Base-by-base conservation (phyloP, 2,329 filamentous ascomycete genomes). In the Fusarium drepaniforme region DNA sequence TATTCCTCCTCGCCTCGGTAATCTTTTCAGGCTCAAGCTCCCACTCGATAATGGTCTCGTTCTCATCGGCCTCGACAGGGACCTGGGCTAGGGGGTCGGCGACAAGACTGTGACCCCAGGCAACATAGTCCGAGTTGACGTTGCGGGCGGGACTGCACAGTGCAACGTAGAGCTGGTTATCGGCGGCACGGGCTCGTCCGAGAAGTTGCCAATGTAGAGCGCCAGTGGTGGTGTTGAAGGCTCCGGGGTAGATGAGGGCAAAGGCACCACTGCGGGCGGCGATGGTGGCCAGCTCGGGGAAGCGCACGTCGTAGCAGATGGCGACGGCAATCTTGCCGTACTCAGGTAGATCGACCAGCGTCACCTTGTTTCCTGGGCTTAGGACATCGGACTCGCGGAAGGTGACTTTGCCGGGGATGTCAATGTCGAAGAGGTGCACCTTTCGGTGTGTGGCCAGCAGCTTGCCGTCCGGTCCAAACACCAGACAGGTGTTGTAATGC, bases 271-370 rank as follows among this genome's bases (percentile, higher is more conserved):
- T 91, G 37, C 97, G 89, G 23, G 96, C 94, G 0, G 96, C 96
- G 67, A 98, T 93, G 81, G 91, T 97, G 4, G 95, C 97, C 13
- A 98, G 88, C 85, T 98, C 97, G 0, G 97, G 96, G 86, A 99
- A 99, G 46, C 97, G 94, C 66, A 99, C 91, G 84, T 99, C 97
- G 85, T 99, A 99, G 89, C 97, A 99, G 81, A 99, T 98, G 37
- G 94, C 96, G 5, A 99, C 86, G 6, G 91, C 95, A 72, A 99
- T 90, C 82, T 91, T 93, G 70, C 97, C 97, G 83, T 97, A 98
- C 75, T 93, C 95, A 4, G 96, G 94, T 35, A 98, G 86, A 75
- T 98, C 93, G 30, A 98, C 88, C 5, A 98, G 84, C 0, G 96
- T 98, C 70, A 98, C 85, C 81, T 94, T 92, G 85, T 96, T 93